Conservation (phyloP, 2,329 filamentous ascomycete species). For the Sclerotinia subarctica region DNA sequence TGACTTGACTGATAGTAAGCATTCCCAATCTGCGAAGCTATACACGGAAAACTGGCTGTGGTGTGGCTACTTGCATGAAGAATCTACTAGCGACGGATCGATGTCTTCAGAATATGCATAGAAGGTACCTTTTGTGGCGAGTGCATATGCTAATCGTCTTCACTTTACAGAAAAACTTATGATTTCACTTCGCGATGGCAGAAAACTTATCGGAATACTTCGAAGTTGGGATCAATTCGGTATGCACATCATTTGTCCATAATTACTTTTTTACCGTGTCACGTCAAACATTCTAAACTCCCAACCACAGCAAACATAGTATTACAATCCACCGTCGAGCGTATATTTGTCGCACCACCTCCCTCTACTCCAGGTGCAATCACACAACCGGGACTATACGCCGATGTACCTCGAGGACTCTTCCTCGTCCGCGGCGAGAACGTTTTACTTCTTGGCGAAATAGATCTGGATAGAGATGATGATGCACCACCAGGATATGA, state of each 20-base stretch:
- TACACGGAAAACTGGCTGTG: background rate
- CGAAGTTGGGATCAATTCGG: constrained; percentile 98
- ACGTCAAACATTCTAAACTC: constrained; percentile 19
- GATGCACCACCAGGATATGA: constrained; percentile 70
- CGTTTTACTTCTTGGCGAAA: constrained; percentile 91
- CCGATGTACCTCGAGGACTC: constrained; percentile 80
- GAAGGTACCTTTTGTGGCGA: background rate
- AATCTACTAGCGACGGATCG: background rate
- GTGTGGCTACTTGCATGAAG: background rate
- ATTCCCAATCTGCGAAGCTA: constrained; percentile 20
- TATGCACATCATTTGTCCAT: constrained; percentile 46
- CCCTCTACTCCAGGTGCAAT: constrained; percentile 42
- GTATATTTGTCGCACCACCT: constrained; percentile 61
- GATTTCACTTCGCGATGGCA: constrained; percentile 84
- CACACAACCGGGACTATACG: constrained; percentile 58
- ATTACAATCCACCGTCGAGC: constrained; percentile 86
- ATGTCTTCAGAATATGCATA: background rate
- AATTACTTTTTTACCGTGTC: constrained; percentile 10
- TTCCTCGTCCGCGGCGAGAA: constrained; percentile 96
- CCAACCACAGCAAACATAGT: constrained; percentile 75
- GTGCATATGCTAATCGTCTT: background rate
- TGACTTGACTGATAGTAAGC: constrained; percentile 94
- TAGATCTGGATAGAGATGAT: constrained; percentile 95
- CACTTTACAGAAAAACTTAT: constrained; percentile 80
- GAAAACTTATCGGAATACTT: constrained; percentile 88